Evolutionary conservation across 208 protist species (phyloP).

Genomic region (Leishmania tropica): DNA sequence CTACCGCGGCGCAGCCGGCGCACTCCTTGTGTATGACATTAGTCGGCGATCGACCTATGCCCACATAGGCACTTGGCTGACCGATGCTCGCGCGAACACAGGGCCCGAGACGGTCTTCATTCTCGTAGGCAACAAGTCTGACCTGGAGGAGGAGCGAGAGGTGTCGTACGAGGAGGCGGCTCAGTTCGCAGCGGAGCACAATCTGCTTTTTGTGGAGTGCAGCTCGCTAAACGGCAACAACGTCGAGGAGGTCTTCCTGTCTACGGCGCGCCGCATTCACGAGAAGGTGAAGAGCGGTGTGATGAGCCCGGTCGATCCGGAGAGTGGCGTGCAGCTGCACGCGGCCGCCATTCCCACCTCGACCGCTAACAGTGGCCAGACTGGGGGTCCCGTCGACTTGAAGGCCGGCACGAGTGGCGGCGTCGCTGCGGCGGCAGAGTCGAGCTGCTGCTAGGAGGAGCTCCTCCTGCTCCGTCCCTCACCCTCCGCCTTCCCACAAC

Average conservation of each 20-base stretch:
- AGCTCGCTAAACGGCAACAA: conserved; percentile 93
- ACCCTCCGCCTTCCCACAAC: background rate
- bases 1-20: conserved; percentile 96
- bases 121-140: conserved; percentile 96
- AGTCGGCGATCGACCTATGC: conserved; percentile 85
- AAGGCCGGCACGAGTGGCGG: conserved; percentile 9
- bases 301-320: conserved; percentile 83
- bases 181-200: conserved; percentile 95
- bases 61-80: conserved; percentile 94
- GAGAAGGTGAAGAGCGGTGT: conserved; percentile 93
- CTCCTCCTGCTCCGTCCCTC: background rate
- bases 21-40: conserved; percentile 97
- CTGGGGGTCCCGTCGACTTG: conserved; percentile 6
- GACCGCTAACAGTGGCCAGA: conserved; percentile 15
- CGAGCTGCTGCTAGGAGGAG: conserved; percentile 17
- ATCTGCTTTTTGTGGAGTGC: conserved; percentile 95
- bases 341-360: conserved; percentile 42
- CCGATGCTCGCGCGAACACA: conserved; percentile 93
- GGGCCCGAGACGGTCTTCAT: conserved; percentile 87
- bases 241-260: conserved; percentile 94
- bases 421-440: conserved; percentile 12
- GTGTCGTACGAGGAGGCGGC: conserved; percentile 96
- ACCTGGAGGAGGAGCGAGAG: conserved; percentile 95
- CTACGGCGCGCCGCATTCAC: conserved; percentile 93
- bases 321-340: conserved; percentile 84